phyloP scores from a whole-genome alignment of 2,329 filamentous ascomycete species.

The Penicillium expansum region DNA sequence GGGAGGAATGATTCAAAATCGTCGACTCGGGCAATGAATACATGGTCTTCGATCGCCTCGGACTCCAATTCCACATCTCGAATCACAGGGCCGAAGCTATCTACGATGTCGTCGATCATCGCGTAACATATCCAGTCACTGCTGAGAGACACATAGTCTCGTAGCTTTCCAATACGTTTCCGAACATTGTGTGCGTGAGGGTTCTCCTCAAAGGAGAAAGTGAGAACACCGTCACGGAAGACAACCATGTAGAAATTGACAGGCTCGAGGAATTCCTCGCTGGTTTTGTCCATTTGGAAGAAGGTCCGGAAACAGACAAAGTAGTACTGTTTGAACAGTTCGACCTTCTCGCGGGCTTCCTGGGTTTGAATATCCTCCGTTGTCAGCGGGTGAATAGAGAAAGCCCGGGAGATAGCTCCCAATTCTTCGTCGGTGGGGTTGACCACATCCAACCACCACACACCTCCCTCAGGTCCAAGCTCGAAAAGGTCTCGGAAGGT shows the following conservation, averaged over 20 bases:
- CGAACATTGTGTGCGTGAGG: constrained; percentile 84
- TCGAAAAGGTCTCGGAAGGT: constrained; percentile 85
- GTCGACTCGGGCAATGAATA: constrained; percentile 86
- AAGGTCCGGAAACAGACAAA: constrained; percentile 98
- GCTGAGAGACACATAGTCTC: constrained; percentile 91
- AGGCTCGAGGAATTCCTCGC: constrained; percentile 82
- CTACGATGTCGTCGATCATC: constrained; percentile 96
- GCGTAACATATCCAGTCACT: constrained; percentile 99
- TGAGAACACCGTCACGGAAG: constrained; percentile 90
- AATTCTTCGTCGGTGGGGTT: constrained; percentile 88
- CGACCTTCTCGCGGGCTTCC: constrained; percentile 96
- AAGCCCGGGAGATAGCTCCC: constrained; percentile 83
- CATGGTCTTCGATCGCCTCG: constrained; percentile 90
- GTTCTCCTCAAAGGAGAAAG: constrained; percentile 88
- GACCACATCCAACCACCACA: constrained; percentile 98
- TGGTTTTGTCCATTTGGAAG: constrained; percentile 73
- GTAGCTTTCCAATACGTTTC: constrained; percentile 84
- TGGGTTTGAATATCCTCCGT: constrained; percentile 95
- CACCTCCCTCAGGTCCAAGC: constrained; percentile 67
- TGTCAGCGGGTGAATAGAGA: constrained; percentile 91
- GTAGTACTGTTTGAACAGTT: constrained; percentile 96
- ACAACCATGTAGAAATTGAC: constrained; percentile 97
- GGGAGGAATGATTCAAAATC: constrained; percentile 85
- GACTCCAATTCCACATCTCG: constrained; percentile 82
- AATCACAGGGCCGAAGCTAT: constrained; percentile 89